These are phyloP conservation scores for Trichoderma sp. DNA, from an alignment of 2,329 filamentous ascomycete species.

Conservation along the genomic window DNA sequence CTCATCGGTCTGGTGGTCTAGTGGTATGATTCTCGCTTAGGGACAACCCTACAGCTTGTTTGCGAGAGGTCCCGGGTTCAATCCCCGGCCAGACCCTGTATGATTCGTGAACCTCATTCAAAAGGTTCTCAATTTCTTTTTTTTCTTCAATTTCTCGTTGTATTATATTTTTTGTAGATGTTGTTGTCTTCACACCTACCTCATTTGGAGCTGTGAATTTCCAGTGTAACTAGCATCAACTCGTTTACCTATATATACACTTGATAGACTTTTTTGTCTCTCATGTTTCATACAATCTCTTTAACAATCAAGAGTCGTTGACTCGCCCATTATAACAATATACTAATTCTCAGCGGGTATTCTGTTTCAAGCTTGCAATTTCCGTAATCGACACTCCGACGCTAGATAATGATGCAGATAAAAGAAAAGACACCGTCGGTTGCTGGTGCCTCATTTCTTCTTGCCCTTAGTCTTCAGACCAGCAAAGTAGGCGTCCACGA, in stretches of 20 bases:
- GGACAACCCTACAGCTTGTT: conserved; percentile 10
- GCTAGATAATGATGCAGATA: background rate
- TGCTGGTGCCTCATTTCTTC: background rate
- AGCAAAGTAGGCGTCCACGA: conserved; percentile 32
- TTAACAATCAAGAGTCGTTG: background rate
- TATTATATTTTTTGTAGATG: background rate
- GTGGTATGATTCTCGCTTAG: conserved; percentile 21
- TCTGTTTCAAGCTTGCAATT: background rate
- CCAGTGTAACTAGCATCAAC: background rate
- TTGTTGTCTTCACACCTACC: background rate
- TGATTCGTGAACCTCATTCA: background rate
- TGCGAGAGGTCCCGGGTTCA: conserved; percentile 49
- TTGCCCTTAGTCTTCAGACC: background rate
- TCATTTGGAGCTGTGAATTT: background rate
- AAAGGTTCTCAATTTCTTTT: background rate
- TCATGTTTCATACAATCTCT: background rate
- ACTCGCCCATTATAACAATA: background rate
- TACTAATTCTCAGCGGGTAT: background rate
- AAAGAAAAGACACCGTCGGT: background rate
- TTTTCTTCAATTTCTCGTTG: background rate
- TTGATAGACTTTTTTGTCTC: background rate
- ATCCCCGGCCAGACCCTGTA: conserved; percentile 44
- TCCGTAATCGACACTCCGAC: background rate
- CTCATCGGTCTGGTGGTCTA: conserved; percentile 19
- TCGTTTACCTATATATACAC: background rate